Evolutionary conservation across 495 filamentous ascomycete species (phyloP).

Genomic region (Friedmanniomyces endolithicus): DNA sequence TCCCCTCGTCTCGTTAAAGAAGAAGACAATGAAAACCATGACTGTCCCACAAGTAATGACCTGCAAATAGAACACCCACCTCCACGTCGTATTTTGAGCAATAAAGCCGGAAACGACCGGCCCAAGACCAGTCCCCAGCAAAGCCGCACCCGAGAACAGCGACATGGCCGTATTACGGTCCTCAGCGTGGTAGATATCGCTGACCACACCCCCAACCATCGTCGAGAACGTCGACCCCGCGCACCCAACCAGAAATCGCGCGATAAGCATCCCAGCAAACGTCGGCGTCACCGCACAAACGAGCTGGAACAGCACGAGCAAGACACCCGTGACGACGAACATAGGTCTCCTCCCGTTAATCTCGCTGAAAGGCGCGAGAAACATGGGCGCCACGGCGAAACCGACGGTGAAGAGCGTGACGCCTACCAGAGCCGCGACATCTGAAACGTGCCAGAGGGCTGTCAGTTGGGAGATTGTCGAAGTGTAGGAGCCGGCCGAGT

Average conservation of each 20-base stretch:
- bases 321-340: slow-evolving; percentile 57
- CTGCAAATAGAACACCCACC: slow-evolving; percentile 86
- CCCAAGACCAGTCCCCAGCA: slow-evolving; percentile 72
- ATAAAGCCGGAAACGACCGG: slow-evolving; percentile 64
- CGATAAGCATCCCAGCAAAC: slow-evolving; percentile 61
- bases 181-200: slow-evolving; percentile 70
- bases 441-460: slow-evolving; percentile 48
- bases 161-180: slow-evolving; percentile 86
- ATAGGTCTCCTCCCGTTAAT: slow-evolving; percentile 70
- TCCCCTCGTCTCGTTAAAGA: slow-evolving; percentile 75
- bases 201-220: slow-evolving; percentile 86
- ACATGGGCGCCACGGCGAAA: slow-evolving; percentile 79
- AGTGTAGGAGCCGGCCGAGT: slow-evolving; percentile 70
- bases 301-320: slow-evolving; percentile 59
- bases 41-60: slow-evolving; percentile 58
- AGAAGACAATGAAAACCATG: slow-evolving; percentile 37
- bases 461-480: slow-evolving; percentile 52
- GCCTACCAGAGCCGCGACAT: slow-evolving; percentile 55
- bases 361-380: slow-evolving; percentile 82
- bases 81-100: slow-evolving; percentile 55
- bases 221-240: slow-evolving; percentile 74
- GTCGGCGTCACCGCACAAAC: slow-evolving; percentile 63
- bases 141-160: slow-evolving; percentile 59
- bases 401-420: slow-evolving; percentile 75
- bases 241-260: slow-evolving; percentile 64